A percentile compares a stretch with the other conserved stretches of the same genome.
These are phyloP conservation scores for Boletus bicolor DNA, from an alignment of 768 basidiomycete genomes.

Conservation along the genomic window DNA sequence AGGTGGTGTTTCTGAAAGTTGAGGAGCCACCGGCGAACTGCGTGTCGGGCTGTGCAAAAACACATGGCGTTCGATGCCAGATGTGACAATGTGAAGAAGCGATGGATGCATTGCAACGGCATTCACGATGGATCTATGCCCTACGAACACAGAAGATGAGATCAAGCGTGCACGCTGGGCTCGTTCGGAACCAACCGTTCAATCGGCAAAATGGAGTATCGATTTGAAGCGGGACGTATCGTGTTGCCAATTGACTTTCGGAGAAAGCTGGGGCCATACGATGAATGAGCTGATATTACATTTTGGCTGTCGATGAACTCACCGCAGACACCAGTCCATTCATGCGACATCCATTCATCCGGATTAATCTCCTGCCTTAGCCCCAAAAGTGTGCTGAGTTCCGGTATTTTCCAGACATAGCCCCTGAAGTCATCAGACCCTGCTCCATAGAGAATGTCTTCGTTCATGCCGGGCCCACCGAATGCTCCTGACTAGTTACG, in stretches of 20 bases:
- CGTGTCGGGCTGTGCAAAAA: slow-evolving; percentile 65
- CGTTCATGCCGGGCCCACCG: slow-evolving; percentile 52
- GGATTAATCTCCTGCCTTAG: slow-evolving; percentile 44
- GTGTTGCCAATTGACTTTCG: slow-evolving; percentile 35
- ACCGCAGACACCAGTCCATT: slow-evolving; percentile 31
- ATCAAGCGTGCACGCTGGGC: neutral
- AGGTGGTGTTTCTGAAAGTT: slow-evolving; percentile 45
- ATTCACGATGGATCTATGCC: slow-evolving; percentile 79
- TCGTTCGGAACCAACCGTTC: slow-evolving; percentile 40
- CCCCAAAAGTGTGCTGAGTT: slow-evolving; percentile 40
- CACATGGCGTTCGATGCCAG: slow-evolving; percentile 71
- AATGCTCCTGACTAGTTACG: slow-evolving; percentile 67
- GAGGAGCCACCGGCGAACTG: slow-evolving; percentile 47
- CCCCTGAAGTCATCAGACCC: slow-evolving; percentile 82
- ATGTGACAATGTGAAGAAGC: slow-evolving; percentile 60
- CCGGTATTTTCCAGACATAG: slow-evolving; percentile 77
- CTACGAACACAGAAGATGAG: slow-evolving; percentile 31
- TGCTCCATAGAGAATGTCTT: slow-evolving; percentile 61
- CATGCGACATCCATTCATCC: slow-evolving; percentile 43
- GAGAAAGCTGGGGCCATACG: slow-evolving; percentile 42
- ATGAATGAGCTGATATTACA: slow-evolving; percentile 8
- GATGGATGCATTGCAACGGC: slow-evolving; percentile 69
- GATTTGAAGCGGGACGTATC: slow-evolving; percentile 61
- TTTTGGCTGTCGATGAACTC: slow-evolving; percentile 19
- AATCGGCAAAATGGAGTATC: slow-evolving; percentile 59